Evolutionary conservation across 2,329 filamentous ascomycete species (phyloP).

Genomic region (Aspergillus pseudoterreus): DNA sequence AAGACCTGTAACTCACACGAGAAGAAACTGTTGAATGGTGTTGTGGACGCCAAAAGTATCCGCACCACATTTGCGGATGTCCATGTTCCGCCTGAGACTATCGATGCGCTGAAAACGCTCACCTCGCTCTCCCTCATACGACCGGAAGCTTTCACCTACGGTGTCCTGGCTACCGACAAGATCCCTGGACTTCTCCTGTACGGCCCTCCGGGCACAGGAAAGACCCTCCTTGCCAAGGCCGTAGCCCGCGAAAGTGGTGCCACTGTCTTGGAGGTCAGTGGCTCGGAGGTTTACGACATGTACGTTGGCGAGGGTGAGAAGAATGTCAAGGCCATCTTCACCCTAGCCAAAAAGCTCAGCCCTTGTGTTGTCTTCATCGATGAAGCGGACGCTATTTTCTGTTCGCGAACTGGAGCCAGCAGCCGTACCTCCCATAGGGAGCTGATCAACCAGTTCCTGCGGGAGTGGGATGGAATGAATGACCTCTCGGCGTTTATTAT

Average conservation of each 20-base stretch:
- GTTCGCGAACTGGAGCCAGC: conserved; percentile 61
- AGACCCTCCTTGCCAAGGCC: conserved; percentile 60
- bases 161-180: conserved; percentile 83
- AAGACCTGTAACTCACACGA: conserved; percentile 71
- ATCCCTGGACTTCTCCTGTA: conserved; percentile 88
- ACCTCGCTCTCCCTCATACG: conserved; percentile 82
- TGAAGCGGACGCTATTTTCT: conserved; percentile 90
- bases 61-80: conserved; percentile 85
- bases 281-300: conserved; percentile 91
- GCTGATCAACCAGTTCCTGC: conserved; percentile 92
- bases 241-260: conserved; percentile 65
- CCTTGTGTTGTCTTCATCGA: conserved; percentile 96
- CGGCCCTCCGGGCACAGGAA: conserved; percentile 72
- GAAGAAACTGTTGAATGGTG: conserved; percentile 73
- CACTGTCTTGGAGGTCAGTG: conserved; percentile 76
- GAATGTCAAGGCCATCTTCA: conserved; percentile 89
- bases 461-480: conserved; percentile 94
- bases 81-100: conserved; percentile 75
- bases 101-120: conserved; percentile 81
- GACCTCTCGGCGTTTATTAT: conserved; percentile 87
- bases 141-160: conserved; percentile 94
- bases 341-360: conserved; percentile 81
- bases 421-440: conserved; percentile 74
- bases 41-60: conserved; percentile 77
- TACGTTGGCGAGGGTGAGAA: conserved; percentile 96